These are phyloP conservation scores for Austroboletus niveus DNA, from an alignment of 1,284 basidiomycete species.

Conservation along the genomic window DNA sequence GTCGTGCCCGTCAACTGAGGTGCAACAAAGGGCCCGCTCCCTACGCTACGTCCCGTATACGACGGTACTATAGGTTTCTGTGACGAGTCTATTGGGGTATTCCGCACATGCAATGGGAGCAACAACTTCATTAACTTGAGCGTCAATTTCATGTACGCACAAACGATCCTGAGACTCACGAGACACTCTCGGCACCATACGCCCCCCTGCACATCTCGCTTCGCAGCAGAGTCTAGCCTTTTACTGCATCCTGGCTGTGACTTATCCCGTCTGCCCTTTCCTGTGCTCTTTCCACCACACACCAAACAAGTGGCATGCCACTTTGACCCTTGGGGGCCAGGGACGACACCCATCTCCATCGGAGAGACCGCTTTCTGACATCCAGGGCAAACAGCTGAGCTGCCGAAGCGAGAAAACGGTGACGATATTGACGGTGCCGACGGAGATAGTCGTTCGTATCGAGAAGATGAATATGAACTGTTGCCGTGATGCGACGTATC, in stretches of 20 bases:
- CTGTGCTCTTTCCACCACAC: slow-evolving; percentile 66
- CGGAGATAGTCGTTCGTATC: slow-evolving; percentile 47
- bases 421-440: slow-evolving; percentile 35
- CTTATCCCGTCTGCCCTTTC: slow-evolving; percentile 44
- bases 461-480: slow-evolving; percentile 37
- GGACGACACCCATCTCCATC: slow-evolving; percentile 81
- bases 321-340: slow-evolving; percentile 72
- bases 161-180: slow-evolving; percentile 42
- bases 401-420: slow-evolving; percentile 63
- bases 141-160: slow-evolving; percentile 7
- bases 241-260: slow-evolving; percentile 76
- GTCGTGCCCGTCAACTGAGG: slow-evolving; percentile 67
- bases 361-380: slow-evolving; percentile 69
- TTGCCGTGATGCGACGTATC: slow-evolving; percentile 11
- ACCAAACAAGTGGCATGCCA: slow-evolving; percentile 78
- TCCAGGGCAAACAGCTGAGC: slow-evolving; percentile 63
- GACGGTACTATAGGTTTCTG: slow-evolving; percentile 43
- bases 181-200: slow-evolving; percentile 83
- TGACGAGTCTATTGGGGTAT: slow-evolving; percentile 45
- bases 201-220: slow-evolving; percentile 61
- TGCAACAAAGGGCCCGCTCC: slow-evolving; percentile 34
- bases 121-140: slow-evolving; percentile 46
- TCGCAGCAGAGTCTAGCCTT: slow-evolving; percentile 79
- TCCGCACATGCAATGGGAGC: slow-evolving; percentile 47
- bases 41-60: slow-evolving; percentile 44